These are phyloP conservation scores for Ambrosia artemisiifolia DNA, from an alignment of 129 eudicot species.

Conservation along the genomic window DNA sequence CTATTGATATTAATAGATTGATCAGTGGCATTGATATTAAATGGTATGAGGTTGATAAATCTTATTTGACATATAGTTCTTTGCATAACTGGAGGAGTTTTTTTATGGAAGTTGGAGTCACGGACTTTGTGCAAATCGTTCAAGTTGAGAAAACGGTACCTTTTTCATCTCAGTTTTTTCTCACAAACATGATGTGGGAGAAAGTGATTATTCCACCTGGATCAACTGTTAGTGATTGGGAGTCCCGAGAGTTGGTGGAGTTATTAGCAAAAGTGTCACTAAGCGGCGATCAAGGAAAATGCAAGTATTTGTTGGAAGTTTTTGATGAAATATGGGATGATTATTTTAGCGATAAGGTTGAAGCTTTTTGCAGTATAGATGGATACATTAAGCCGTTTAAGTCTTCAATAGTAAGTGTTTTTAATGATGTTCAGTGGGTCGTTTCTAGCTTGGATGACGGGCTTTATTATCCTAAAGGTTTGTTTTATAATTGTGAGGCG, in stretches of 20 bases:
- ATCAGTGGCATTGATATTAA: slow-evolving; percentile 46
- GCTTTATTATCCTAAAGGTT: slow-evolving; percentile 59
- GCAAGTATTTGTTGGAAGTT: slow-evolving; percentile 56
- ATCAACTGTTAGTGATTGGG: slow-evolving; percentile 64
- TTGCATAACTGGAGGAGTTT: slow-evolving; percentile 63
- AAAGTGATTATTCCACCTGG: slow-evolving; percentile 38
- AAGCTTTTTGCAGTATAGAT: slow-evolving; percentile 38
- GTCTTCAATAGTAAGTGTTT: slow-evolving; percentile 45
- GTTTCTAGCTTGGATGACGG: slow-evolving; percentile 50
- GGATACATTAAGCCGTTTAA: slow-evolving; percentile 39
- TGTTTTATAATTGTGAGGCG: slow-evolving; percentile 66
- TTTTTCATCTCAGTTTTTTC: slow-evolving; percentile 29
- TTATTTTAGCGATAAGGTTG: slow-evolving; percentile 51
- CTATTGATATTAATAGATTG: slow-evolving; percentile 45
- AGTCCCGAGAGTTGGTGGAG: slow-evolving; percentile 59
- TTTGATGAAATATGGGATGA: slow-evolving; percentile 80
- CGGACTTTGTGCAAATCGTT: slow-evolving; percentile 71
- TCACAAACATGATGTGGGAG: slow-evolving; percentile 29
- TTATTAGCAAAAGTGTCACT: slow-evolving; percentile 43
- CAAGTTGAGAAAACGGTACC: slow-evolving; percentile 49
- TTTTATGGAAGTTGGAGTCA: slow-evolving; percentile 59
- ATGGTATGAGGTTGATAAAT: slow-evolving; percentile 66
- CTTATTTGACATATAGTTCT: slow-evolving; percentile 51
- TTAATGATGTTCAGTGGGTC: slow-evolving; percentile 61
- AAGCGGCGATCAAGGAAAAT: slow-evolving; percentile 42